phyloP scores from a whole-genome alignment of 2,329 filamentous ascomycete genomes.

The Penicillium psychrosexuale region DNA sequence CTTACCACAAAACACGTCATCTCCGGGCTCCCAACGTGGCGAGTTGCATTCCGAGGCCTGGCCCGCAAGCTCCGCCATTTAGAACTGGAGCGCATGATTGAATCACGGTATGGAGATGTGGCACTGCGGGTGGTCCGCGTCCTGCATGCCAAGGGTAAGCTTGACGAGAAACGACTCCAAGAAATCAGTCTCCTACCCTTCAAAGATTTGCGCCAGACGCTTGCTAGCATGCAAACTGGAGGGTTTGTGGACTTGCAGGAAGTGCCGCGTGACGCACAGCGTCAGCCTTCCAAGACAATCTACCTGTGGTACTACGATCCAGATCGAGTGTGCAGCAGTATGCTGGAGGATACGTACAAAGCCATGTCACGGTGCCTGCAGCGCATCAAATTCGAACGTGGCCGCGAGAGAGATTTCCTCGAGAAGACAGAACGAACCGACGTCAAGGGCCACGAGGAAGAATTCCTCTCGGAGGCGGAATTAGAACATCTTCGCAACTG shows the following conservation, averaged over 20 bases:
- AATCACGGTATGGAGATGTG: slow-evolving; percentile 69
- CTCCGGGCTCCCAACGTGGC: slow-evolving; percentile 69
- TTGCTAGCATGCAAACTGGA: slow-evolving; percentile 79
- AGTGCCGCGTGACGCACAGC: slow-evolving; percentile 81
- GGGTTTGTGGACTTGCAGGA: slow-evolving; percentile 92
- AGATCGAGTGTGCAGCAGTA: slow-evolving; percentile 64
- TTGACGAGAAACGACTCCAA: slow-evolving; percentile 90
- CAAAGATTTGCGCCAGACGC: slow-evolving; percentile 76
- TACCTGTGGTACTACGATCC: slow-evolving; percentile 91
- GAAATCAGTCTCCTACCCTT: slow-evolving; percentile 79
- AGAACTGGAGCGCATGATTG: slow-evolving; percentile 79
- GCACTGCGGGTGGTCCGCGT: slow-evolving; percentile 83
- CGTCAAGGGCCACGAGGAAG: slow-evolving; percentile 77
- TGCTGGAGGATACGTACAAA: slow-evolving; percentile 83
- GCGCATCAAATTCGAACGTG: slow-evolving; percentile 71
- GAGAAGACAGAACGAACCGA: slow-evolving; percentile 81
- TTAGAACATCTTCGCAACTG: slow-evolving; percentile 65
- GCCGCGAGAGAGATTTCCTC: slow-evolving; percentile 68
- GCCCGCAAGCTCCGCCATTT: slow-evolving; percentile 67
- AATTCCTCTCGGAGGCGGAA: slow-evolving; percentile 72
- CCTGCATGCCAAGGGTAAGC: slow-evolving; percentile 78
- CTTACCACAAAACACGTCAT: slow-evolving; percentile 37
- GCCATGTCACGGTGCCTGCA: slow-evolving; percentile 82
- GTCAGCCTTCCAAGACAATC: slow-evolving; percentile 76
- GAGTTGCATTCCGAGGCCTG: slow-evolving; percentile 74